A percentile compares a stretch with the other conserved stretches of the same genome.
These are phyloP conservation scores for Blastobotrys indianensis DNA, from an alignment of 1,139 yeast species.

Conservation along the genomic window DNA sequence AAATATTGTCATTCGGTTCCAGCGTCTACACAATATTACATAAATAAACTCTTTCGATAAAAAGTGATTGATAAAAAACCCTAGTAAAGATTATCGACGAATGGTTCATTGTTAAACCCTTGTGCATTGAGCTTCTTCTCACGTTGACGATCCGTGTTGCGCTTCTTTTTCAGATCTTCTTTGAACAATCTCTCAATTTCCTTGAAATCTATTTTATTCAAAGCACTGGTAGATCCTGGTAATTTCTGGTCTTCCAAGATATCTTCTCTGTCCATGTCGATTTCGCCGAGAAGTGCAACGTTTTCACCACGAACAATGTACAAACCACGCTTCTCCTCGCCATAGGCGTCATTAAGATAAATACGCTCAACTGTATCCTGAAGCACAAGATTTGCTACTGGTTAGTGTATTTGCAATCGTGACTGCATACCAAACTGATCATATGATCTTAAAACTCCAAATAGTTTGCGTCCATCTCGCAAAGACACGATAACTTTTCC, in stretches of 20 bases:
- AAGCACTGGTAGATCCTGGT: conserved; percentile 27
- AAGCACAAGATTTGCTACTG: conserved; percentile 66
- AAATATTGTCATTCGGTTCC: too few relatives aligned
- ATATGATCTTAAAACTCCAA: conserved; percentile 89
- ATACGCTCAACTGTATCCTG: conserved; percentile 89
- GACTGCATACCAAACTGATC: conserved; percentile 63
- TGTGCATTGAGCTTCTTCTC: conserved; percentile 41
- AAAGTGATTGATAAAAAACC: background rate
- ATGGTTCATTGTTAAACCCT: conserved; percentile 21
- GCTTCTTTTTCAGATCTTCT: conserved; percentile 34
- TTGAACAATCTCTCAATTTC: conserved; percentile 45
- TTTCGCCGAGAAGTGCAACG: conserved; percentile 91
- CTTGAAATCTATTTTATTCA: conserved; percentile 54
- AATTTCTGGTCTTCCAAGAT: conserved; percentile 44
- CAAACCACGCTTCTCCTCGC: conserved; percentile 72
- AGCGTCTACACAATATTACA: background rate
- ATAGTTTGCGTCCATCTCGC: conserved; percentile 83
- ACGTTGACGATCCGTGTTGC: conserved; percentile 43
- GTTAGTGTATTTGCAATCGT: background rate
- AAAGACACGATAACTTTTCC: conserved; percentile 72
- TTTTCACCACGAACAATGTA: conserved; percentile 95
- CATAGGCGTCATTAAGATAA: conserved; percentile 56
- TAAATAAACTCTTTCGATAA: too few relatives aligned
- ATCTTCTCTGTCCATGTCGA: conserved; percentile 85
- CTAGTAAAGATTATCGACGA: conserved; percentile 22